Evolutionary conservation across 768 basidiomycete genomes (phyloP), one percentile per base, ranked within the genome.

Genomic region (Tylopilus vinaceipallidus): DNA sequence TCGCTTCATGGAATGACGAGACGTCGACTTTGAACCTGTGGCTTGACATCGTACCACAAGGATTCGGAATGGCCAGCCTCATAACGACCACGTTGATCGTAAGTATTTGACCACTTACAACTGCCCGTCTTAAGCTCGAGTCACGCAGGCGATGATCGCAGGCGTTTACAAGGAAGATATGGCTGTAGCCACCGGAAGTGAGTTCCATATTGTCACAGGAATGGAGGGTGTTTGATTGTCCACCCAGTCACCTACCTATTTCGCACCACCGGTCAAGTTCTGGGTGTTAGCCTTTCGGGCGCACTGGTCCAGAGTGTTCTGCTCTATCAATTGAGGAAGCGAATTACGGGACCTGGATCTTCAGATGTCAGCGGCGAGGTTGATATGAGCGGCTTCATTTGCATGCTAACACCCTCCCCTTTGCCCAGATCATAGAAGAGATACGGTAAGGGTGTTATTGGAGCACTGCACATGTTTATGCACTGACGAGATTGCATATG

Each of bases 251-350:
- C 89, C 27, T 98, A 98, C 69, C 76, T 97, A 40, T 95, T 95
- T 75, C 76, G 95, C 55, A 94, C 92, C 8, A 88, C 91, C 16
- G 95, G 95, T 3, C 95, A 98, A 73, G 97, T 97, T 20, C 77
- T 98, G 47, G 97, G 95, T 30, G 95, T 99, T 46, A 89, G 90
- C 59, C 73, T 95, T 39, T 85, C 84, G 58, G 90, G 92, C 19
- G 86, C 91, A 0, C 66, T 98, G 23, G 71, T 95, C 27, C 95
- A 99, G 69, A 79, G 81, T 6, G 77, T 95, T 30, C 75, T 99
- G 34, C 71, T 84, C 24, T 67, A 73, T 41, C 82, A 89, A 61
- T 73, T 99, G 47, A 79, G 81, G 49, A 70, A 76, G 53, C 79
- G 84, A 44, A 95, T 99, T 57, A 79, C 75, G 6, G 95, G 91